Base-by-base conservation (phyloP, 306 rosid species). In the Pterocarpus santalinus region DNA sequence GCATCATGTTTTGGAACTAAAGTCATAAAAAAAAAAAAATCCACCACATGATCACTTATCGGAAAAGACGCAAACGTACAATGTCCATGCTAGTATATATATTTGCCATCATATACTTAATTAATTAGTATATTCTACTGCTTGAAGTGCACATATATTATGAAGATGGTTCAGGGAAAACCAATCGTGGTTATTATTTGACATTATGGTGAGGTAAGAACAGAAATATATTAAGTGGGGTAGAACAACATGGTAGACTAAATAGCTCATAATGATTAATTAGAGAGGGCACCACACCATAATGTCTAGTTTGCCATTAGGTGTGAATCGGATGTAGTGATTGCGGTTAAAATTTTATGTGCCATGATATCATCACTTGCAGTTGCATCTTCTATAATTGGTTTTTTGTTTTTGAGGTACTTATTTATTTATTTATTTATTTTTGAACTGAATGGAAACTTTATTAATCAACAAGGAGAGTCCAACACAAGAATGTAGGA, bases 321-420 rank as follows among this genome's bases (percentile, higher is more conserved):
- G n/a, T 33, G 49, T 32, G 30, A 69, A 51, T 72, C 5, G 17
- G 2, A 47, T 70, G 63, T 77, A 55, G 81, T 68, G 77, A 75
- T 75, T 75, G 81, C 85, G 77, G 65, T 68, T 47, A 39, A 58
- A 75, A 55, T 68, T 22, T 22, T 22, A 2, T 28, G 14, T 43
- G 12, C 28, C 43, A 51, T 2, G 10, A 65, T 63, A 75, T 33
- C 70, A 68, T 68, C 69, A 69, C 67, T 65, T 77, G 53, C 5
- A 4, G 41, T 4, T 38, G 41, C 46, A 35, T 51, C 49, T 65
- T 22, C 38, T 33, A 3, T 65, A 32, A 52, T 32, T 28, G 28
- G 0, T 22, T 22, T 22, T 22, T 22, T 22, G 28, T 22, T 22
- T 22, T 22, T 22, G 28, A 22, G 28, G 28, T 22, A 22, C 28